Percentiles rank a stretch among this genome's conserved stretches.
phyloP scores from a whole-genome alignment of 192 early-diverging fungal species.

The Jimgerdemannia flammicorona region DNA sequence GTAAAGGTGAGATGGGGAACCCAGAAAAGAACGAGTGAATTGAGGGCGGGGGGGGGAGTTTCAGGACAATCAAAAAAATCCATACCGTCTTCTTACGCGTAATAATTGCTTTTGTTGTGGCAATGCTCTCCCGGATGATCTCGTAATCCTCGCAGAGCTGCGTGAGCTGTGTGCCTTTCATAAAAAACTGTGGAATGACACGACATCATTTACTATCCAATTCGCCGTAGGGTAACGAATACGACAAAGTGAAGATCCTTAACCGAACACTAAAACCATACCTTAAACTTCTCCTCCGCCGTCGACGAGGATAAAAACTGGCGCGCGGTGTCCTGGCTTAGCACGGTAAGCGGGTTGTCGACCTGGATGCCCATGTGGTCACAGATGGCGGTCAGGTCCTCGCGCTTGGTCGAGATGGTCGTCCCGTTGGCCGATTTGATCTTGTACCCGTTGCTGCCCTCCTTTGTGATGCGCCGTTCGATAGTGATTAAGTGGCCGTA shows the following conservation, averaged over 20 bases:
- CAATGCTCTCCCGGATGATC: conserved; percentile 52
- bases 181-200: conserved; percentile 59
- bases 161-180: conserved; percentile 80
- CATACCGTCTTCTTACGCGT: conserved; percentile 53
- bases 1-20: too few relatives aligned
- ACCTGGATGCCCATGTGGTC: conserved; percentile 91
- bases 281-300: conserved; percentile 84
- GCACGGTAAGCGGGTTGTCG: conserved; percentile 90
- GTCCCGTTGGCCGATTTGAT: conserved; percentile 67
- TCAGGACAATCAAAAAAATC: background rate
- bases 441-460: conserved; percentile 70
- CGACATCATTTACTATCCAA: too few relatives aligned
- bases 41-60: background rate
- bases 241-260: too few relatives aligned
- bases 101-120: conserved; percentile 46
- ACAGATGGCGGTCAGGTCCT: conserved; percentile 77
- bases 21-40: conserved; percentile 18
- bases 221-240: too few relatives aligned
- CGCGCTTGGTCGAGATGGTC: conserved; percentile 69
- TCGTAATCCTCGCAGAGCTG: conserved; percentile 76
- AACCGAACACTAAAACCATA: conserved; percentile 4
- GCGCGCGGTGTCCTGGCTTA: conserved; percentile 91
- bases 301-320: conserved; percentile 83
- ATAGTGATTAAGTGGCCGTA: conserved; percentile 83
- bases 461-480: conserved; percentile 69